Base-by-base conservation (phyloP, 805 yeast genomes). In the Saccharomyces cerevisiae region DNA sequence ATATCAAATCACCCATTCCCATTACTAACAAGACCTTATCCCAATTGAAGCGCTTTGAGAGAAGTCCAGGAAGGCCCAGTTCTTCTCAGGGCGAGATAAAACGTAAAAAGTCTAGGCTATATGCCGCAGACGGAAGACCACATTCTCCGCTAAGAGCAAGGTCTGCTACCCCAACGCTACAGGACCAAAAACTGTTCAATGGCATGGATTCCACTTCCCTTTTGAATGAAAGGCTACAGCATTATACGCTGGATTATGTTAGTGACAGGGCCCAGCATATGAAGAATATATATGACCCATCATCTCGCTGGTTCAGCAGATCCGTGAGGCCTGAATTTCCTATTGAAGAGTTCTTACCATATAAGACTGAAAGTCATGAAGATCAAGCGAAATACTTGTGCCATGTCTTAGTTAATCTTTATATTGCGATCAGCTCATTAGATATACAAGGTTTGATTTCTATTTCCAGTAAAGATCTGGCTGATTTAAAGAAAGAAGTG, bases 341-440 rank as follows among this genome's bases (percentile, higher is more conserved):
- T 28, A 55, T 73, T 46, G 66, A 65, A 27, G 70, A 65, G 17
- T 63, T 79, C 50, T 74, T 92, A 28, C 98, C 98, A 0, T 94
- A 91, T 68, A 72, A 75, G 47, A 79, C 85, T 0, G 97, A 89
- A 67, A 61, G 81, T 1, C 82, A 82, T 14, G 71, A 72, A 32
- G 95, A 87, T 54, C 86, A 83, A 55, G 85, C 88, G 17, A 78
- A 76, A 52, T 90, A 89, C 61, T 73, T 92, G 43, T 78, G 87
- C 47, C 94, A 86, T 63, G 86, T 92, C n/a, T 77, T 91, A 31
- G 79, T 85, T 2, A 89, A 88, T 68, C 69, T 94, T 21, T 87
- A 87, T 67, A 81, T 88, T 53, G 89, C 97, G 9, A 78, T 88
- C 49, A 77, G 80, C 54, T 80, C 94, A 2, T 73, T 85, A 57